Evolutionary conservation across 306 rosid genomes (phyloP).

Genomic region (Acacia acuminata): DNA sequence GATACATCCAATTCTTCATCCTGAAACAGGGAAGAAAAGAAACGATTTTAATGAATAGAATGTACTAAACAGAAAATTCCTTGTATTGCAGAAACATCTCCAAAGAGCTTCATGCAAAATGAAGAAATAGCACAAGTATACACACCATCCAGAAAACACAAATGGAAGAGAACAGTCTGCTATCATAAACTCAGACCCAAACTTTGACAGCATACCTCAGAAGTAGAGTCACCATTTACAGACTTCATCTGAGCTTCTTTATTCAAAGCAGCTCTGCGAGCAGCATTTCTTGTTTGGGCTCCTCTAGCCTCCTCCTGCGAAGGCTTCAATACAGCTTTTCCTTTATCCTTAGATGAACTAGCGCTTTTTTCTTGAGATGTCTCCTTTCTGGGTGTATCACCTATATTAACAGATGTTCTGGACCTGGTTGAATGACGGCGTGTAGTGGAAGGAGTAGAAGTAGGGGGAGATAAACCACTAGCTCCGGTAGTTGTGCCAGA

Average conservation of each 20-base stretch:
- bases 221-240: slow-evolving; percentile 82
- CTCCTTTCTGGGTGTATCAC: slow-evolving; percentile 67
- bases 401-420: slow-evolving; percentile 80
- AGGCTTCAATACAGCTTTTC: slow-evolving; percentile 92
- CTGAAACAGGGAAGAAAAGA: slow-evolving; percentile 38
- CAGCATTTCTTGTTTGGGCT: slow-evolving; percentile 91
- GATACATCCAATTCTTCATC: slow-evolving; percentile 92
- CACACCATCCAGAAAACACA: slow-evolving; percentile 4
- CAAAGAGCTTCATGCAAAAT: not conserved
- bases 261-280: slow-evolving; percentile 84
- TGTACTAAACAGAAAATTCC: not conserved
- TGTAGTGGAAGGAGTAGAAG: slow-evolving; percentile 63
- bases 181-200: not conserved
- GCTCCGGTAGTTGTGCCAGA: slow-evolving; percentile 81
- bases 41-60: not conserved
- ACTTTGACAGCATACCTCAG: slow-evolving; percentile 71
- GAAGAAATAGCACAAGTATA: not conserved
- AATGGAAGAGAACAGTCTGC: not conserved
- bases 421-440: slow-evolving; percentile 89
- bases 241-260: slow-evolving; percentile 83
- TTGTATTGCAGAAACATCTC: not conserved
- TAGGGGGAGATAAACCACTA: slow-evolving; percentile 70
- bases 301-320: slow-evolving; percentile 84
- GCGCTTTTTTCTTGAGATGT: slow-evolving; percentile 69
- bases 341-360: slow-evolving; percentile 91